phyloP scores from a whole-genome alignment of 1,284 basidiomycete genomes.

The Fomitopsis betulina region DNA sequence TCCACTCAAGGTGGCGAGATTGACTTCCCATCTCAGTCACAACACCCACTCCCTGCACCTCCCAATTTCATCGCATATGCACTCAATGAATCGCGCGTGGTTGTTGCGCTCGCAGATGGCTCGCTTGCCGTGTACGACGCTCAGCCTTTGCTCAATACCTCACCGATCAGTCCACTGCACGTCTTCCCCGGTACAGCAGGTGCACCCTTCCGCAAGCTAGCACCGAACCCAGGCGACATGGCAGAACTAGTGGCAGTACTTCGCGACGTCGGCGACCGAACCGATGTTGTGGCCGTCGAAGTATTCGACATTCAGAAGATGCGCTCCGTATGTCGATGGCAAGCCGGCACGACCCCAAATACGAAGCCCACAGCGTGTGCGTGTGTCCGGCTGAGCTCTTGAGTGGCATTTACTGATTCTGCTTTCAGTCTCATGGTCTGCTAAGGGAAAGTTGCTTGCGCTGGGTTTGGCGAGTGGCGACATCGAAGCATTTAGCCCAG shows the following conservation, averaged over 20 bases:
- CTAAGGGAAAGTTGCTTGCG: slow-evolving; percentile 83
- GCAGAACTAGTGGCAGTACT: slow-evolving; percentile 59
- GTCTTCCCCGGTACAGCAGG: slow-evolving; percentile 37
- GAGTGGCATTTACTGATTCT: slow-evolving; percentile 15
- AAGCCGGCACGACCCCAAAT: slow-evolving; percentile 39
- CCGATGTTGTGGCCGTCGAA: slow-evolving; percentile 40
- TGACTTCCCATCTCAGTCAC: slow-evolving; percentile 44
- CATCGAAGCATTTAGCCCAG: slow-evolving; percentile 64
- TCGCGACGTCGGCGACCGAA: slow-evolving; percentile 36
- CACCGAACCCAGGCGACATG: slow-evolving; percentile 62
- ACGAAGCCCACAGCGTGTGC: slow-evolving; percentile 43
- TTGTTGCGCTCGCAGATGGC: slow-evolving; percentile 57
- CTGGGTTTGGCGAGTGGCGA: slow-evolving; percentile 71
- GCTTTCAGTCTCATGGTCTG: slow-evolving; percentile 71
- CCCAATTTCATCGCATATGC: slow-evolving; percentile 54
- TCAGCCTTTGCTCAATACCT: slow-evolving; percentile 40
- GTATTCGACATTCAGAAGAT: slow-evolving; percentile 51
- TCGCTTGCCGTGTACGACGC: slow-evolving; percentile 57
- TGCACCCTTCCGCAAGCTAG: slow-evolving; percentile 45
- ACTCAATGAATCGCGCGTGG: slow-evolving; percentile 49
- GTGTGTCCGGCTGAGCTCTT: slow-evolving; percentile 27
- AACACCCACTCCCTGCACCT: slow-evolving; percentile 38
- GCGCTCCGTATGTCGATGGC: slow-evolving; percentile 61
- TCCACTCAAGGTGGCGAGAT: slow-evolving; percentile 31
- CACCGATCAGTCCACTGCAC: slow-evolving; percentile 40